Conservation (phyloP, 345 rosid species). For the Firmiana major region DNA sequence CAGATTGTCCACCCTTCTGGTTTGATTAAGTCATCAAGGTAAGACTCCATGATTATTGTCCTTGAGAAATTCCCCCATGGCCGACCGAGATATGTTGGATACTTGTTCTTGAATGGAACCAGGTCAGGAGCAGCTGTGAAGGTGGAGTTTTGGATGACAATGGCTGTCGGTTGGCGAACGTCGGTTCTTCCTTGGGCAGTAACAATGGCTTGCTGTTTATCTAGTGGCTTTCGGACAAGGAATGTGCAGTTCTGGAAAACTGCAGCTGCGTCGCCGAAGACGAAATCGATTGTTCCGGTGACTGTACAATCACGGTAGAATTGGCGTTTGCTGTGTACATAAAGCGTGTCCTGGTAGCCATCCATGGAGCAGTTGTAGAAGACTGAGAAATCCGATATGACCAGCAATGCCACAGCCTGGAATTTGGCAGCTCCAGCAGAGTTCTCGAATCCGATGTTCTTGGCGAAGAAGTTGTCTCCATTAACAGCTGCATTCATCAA, state of each 20-base stretch:
- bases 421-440: slow-evolving; percentile 59
- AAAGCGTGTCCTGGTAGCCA: slow-evolving; percentile 74
- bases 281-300: slow-evolving; percentile 74
- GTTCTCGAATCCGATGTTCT: slow-evolving; percentile 72
- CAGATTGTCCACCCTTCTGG: slow-evolving; percentile 75
- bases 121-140: slow-evolving; percentile 43
- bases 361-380: slow-evolving; percentile 74
- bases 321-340: slow-evolving; percentile 70
- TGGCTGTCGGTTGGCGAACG: slow-evolving; percentile 38
- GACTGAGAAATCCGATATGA: slow-evolving; percentile 49
- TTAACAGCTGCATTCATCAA: slow-evolving; percentile 40
- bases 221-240: slow-evolving; percentile 49
- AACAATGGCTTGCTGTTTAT: slow-evolving; percentile 44
- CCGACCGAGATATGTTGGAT: slow-evolving; percentile 60
- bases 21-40: slow-evolving; percentile 49
- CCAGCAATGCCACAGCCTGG: slow-evolving; percentile 77
- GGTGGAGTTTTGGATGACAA: slow-evolving; percentile 70
- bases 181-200: slow-evolving; percentile 62
- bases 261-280: slow-evolving; percentile 65
- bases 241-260: slow-evolving; percentile 70
- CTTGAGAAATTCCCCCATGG: slow-evolving; percentile 62
- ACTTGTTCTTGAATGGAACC: slow-evolving; percentile 24
- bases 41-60: slow-evolving; percentile 60
- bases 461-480: slow-evolving; percentile 55
- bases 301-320: slow-evolving; percentile 80